phyloP scores from a whole-genome alignment of 2,329 filamentous ascomycete species.

The Apiospora rasikravindrae region DNA sequence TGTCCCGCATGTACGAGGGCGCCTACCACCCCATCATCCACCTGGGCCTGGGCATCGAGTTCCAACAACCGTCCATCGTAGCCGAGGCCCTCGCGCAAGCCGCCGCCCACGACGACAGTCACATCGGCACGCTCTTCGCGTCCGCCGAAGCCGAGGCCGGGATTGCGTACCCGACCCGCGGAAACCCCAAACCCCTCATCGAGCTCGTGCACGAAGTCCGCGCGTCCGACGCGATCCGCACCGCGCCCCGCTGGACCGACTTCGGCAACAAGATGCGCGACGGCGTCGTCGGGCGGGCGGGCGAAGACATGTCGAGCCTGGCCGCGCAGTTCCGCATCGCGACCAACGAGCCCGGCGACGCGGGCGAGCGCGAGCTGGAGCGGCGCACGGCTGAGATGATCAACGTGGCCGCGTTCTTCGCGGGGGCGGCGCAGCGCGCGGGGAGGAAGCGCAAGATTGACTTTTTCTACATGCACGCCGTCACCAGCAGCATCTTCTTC shows the following conservation, averaged over 20 bases:
- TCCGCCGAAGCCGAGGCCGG: conserved; percentile 20
- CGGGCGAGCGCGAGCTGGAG: conserved; percentile 45
- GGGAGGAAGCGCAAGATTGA: conserved; percentile 66
- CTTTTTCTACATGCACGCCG: conserved; percentile 59
- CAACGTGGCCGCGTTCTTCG: conserved; percentile 29
- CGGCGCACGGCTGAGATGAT: conserved; percentile 35
- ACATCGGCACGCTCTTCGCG: not conserved
- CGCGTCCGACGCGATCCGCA: conserved; percentile 55
- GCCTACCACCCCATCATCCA: conserved; percentile 72
- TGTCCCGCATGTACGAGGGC: conserved; percentile 55
- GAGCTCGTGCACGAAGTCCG: conserved; percentile 32
- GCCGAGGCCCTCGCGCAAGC: conserved; percentile 71
- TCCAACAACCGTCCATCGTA: conserved; percentile 68
- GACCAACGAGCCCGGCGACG: conserved; percentile 34
- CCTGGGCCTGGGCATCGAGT: conserved; percentile 71
- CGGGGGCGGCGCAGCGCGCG: conserved; percentile 54
- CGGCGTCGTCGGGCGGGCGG: conserved; percentile 62
- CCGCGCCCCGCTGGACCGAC: conserved; percentile 46
- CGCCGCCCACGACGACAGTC: conserved; percentile 54
- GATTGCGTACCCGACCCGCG: conserved; percentile 13
- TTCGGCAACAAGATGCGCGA: conserved; percentile 58
- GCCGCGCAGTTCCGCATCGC: conserved; percentile 54
- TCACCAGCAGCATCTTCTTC: conserved; percentile 41
- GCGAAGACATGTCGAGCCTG: conserved; percentile 59
- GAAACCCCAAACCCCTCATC: conserved; percentile 22